Percentiles rank a stretch among this genome's conserved stretches.
Conservation (phyloP, 1,139 yeast genomes). For the Geotrichum bryndzae region DNA sequence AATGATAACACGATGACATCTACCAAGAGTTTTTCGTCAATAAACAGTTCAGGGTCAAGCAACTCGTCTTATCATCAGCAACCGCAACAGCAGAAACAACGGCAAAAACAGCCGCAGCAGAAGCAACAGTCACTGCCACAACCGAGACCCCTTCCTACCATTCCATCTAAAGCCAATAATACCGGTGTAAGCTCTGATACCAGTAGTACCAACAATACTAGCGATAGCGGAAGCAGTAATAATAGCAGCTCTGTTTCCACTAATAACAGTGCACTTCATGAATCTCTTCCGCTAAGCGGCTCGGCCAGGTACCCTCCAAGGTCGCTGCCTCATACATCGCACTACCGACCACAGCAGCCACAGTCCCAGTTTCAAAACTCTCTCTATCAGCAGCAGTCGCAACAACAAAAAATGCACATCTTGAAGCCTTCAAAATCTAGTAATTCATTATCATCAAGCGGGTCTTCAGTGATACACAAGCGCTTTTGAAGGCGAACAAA, state of each 20-base stretch:
- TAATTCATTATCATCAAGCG: background rate
- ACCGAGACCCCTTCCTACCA: background rate
- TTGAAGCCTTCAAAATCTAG: background rate
- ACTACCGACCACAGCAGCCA: background rate
- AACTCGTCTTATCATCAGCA: background rate
- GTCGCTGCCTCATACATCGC: background rate
- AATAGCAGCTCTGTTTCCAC: background rate
- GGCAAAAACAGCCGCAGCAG: background rate
- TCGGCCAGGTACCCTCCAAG: background rate
- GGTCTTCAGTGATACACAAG: background rate
- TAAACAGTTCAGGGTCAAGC: background rate
- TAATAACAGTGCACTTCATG: background rate
- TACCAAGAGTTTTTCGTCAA: background rate
- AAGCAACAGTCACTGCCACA: background rate
- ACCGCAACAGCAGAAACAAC: background rate
- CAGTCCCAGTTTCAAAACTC: background rate
- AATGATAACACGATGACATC: constrained; percentile 21
- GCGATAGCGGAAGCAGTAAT: background rate
- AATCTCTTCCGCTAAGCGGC: background rate
- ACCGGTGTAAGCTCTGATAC: background rate
- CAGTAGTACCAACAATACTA: background rate
- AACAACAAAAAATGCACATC: background rate
- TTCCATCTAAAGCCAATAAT: background rate
- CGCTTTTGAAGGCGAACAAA: background rate
- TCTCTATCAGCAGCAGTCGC: background rate